These are phyloP conservation scores for Geotrichum reessii DNA, from an alignment of 1,139 yeast genomes.

Conservation along the genomic window DNA sequence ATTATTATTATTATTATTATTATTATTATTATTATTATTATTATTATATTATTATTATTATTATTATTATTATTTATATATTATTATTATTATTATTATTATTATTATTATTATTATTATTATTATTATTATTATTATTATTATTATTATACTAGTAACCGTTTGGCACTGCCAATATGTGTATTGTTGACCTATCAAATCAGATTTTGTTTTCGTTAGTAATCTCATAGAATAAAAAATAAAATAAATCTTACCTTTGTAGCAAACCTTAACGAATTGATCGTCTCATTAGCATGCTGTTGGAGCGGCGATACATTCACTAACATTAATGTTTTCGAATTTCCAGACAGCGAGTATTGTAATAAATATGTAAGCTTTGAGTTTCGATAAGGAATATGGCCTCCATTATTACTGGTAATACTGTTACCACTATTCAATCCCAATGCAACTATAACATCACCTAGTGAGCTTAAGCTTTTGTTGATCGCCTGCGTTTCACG, in stretches of 20 bases:
- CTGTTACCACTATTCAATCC: conserved; percentile 24
- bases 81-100: too few relatives aligned
- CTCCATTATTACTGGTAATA: conserved; percentile 24
- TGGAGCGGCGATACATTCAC: conserved; percentile 75
- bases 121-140: neutral
- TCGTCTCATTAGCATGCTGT: conserved; percentile 63
- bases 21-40: too few relatives aligned
- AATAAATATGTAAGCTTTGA: conserved; percentile 68
- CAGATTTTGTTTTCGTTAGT: neutral
- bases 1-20: too few relatives aligned
- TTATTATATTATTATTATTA: too few relatives aligned
- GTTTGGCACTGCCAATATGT: conserved; percentile 28
- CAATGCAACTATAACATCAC: conserved; percentile 82
- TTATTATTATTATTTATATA: too few relatives aligned
- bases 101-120: too few relatives aligned
- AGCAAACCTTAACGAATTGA: conserved; percentile 85
- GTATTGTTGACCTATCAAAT: conserved; percentile 30
- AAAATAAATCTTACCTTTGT: conserved; percentile 47
- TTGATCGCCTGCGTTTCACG: conserved; percentile 88
- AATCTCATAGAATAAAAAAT: neutral
- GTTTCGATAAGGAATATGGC: conserved; percentile 53
- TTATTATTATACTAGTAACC: neutral
- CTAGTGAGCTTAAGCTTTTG: conserved; percentile 79
- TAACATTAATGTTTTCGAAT: conserved; percentile 88
- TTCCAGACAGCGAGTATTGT: conserved; percentile 79